Percentiles rank a stretch among this genome's conserved stretches.
phyloP scores from a whole-genome alignment of 352 stramenopile species.

The Phytophthora sp. region DNA sequence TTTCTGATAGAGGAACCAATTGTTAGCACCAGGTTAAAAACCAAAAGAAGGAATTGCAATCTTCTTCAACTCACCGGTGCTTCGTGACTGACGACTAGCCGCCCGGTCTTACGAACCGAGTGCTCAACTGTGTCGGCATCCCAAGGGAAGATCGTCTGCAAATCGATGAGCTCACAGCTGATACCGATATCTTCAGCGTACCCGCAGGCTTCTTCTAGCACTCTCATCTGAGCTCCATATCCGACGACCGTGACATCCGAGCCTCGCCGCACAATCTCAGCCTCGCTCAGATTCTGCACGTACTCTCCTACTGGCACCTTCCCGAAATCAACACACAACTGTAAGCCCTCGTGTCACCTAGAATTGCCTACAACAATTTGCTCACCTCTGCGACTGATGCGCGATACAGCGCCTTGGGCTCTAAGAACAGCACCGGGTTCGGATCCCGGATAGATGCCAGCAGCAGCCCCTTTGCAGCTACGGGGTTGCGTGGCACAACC shows the following conservation, averaged over 20 bases:
- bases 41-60: no score
- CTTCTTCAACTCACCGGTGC: conserved; percentile 86
- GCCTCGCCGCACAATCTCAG: conserved; percentile 93
- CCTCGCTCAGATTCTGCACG: conserved; percentile 92
- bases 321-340: not conserved
- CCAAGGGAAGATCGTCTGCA: conserved; percentile 98
- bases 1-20: conserved; percentile 46
- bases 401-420: conserved; percentile 98
- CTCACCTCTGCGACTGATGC: conserved; percentile 93
- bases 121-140: conserved; percentile 94
- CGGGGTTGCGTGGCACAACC: conserved; percentile 95
- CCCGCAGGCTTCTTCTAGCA: conserved; percentile 85
- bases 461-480: conserved; percentile 96
- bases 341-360: conserved; percentile 1
- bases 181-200: conserved; percentile 93
- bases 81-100: conserved; percentile 97
- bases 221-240: conserved; percentile 92
- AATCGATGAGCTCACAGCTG: conserved; percentile 97
- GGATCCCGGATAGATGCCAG: conserved; percentile 95
- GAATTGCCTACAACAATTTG: not conserved
- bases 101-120: conserved; percentile 97
- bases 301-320: conserved; percentile 95
- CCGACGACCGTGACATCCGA: conserved; percentile 96
- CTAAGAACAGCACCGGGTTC: conserved; percentile 98
- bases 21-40: conserved; percentile 12